Percentiles rank a stretch among this genome's conserved stretches.
Conservation (phyloP, 2,329 filamentous ascomycete species). For the Penicillium sp. region DNA sequence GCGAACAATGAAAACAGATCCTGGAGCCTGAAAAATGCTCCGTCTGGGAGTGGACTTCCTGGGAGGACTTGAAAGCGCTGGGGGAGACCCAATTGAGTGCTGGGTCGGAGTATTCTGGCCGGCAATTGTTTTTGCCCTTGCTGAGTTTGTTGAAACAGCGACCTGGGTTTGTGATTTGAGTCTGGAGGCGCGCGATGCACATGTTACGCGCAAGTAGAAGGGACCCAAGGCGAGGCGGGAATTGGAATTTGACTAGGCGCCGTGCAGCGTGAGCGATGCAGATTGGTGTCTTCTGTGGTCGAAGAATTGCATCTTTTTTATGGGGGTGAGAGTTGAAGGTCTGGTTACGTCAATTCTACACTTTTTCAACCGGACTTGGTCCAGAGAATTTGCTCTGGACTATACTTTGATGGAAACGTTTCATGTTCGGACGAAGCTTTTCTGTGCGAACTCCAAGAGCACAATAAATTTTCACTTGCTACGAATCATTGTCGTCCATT, state of each 20-base stretch:
- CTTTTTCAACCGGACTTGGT: neutral
- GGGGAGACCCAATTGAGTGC: conserved; percentile 26
- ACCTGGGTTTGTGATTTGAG: conserved; percentile 19
- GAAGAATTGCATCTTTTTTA: too few relatives aligned
- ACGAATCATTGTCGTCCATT: too few relatives aligned
- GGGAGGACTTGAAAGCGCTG: conserved; percentile 43
- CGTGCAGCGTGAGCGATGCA: neutral
- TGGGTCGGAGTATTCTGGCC: conserved; percentile 22
- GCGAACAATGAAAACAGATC: conserved; percentile 7
- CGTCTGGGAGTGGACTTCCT: conserved; percentile 49
- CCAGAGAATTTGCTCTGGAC: neutral
- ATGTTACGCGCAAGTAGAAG: neutral
- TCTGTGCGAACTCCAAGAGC: too few relatives aligned
- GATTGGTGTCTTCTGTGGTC: too few relatives aligned
- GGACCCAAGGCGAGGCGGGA: too few relatives aligned
- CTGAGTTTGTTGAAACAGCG: conserved; percentile 42
- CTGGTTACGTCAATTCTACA: neutral
- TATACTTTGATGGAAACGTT: neutral
- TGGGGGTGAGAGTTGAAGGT: too few relatives aligned
- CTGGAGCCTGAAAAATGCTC: conserved; percentile 51
- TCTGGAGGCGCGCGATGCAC: too few relatives aligned
- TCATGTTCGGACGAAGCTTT: neutral
- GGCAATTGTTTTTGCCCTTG: conserved; percentile 44
- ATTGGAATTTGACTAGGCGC: too few relatives aligned
- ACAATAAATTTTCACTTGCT: too few relatives aligned